Base-by-base conservation (phyloP, 371 early-diverging fungal genomes). In the Fennellomyces sp. region DNA sequence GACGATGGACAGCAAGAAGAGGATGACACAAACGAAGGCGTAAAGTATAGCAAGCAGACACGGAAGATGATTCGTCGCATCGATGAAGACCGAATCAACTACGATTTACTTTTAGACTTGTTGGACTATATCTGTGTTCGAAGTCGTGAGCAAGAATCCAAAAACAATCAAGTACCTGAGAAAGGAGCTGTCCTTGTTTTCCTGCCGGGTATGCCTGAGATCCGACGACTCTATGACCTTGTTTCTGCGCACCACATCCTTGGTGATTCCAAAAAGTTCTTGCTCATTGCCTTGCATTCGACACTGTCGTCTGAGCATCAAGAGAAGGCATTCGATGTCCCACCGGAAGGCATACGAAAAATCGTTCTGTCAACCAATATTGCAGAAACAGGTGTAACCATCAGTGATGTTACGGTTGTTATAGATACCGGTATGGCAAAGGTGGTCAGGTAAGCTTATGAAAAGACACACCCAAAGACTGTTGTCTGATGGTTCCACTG, bases 341-440 rank as follows among this genome's bases (percentile, higher is more conserved):
- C 89, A 10, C 83, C 87, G 1, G 52, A 66, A 0, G 88, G 88
- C 0, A 63, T 82, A 12, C 79, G 96, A 28, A 97, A 97, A 71
- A 86, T 95, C 52, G 92, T 98, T 15, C 69, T 98, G 48, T 78
- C 92, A 3, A 97, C 97, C 19, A 96, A 97, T 58, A 94, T 98
- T 73, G 94, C 97, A 1, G 98, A 98, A 68, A 97, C 98, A 0
- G 91, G 91, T 61, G 85, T 99, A 21, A 99, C 99, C 8, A 97
- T 99, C 35, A 95, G 95, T 8, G 96, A 95, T 68, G 89, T 97
- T 12, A 94, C 93, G 0, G 86, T 91, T 55, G 99, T 99, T 0
- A 88, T 99, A 54, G 99, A 99, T 71, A 80, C 90, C 1, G 99
- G 98, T 17, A 85, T 91, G 73, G 87, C 90, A 4, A 97, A 95